Evolutionary conservation across 805 yeast genomes (phyloP).

Genomic region (Zygosaccharomyces gambellarensis): DNA sequence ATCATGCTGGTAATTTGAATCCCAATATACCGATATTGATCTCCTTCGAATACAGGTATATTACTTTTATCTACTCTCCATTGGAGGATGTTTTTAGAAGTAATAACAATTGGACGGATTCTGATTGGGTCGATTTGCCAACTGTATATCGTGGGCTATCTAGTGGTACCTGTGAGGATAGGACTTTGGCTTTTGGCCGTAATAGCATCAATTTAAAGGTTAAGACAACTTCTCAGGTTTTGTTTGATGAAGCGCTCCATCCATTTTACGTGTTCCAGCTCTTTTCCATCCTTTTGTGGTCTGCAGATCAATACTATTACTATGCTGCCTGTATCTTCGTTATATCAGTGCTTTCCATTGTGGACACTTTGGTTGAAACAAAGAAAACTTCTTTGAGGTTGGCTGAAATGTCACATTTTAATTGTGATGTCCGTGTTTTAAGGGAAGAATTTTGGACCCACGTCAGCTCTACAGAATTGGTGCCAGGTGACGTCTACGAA

Average conservation of each 20-base stretch:
- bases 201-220: constrained; percentile 74
- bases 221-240: constrained; percentile 57
- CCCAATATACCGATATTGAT: constrained; percentile 60
- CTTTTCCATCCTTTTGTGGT: constrained; percentile 87
- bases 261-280: constrained; percentile 95
- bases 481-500: constrained; percentile 95
- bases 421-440: constrained; percentile 82
- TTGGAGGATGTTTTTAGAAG: constrained; percentile 79
- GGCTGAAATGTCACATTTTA: constrained; percentile 64
- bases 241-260: constrained; percentile 84
- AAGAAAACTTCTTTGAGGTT: constrained; percentile 66
- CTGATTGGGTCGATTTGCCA: constrained; percentile 61
- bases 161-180: constrained; percentile 60
- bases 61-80: constrained; percentile 79
- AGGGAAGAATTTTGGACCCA: constrained; percentile 93
- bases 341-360: constrained; percentile 76
- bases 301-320: constrained; percentile 85
- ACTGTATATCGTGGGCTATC: constrained; percentile 61
- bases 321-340: constrained; percentile 89
- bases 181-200: constrained; percentile 68
- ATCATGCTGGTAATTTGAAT: constrained; percentile 29
- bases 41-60: constrained; percentile 74
- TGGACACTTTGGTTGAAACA: constrained; percentile 83
- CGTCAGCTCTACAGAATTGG: constrained; percentile 67
- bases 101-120: constrained; percentile 82